A percentile compares a stretch with the other conserved stretches of the same genome.
Conservation (phyloP, 2,329 filamentous ascomycete species). For the Chrysoporthe cubensis region DNA sequence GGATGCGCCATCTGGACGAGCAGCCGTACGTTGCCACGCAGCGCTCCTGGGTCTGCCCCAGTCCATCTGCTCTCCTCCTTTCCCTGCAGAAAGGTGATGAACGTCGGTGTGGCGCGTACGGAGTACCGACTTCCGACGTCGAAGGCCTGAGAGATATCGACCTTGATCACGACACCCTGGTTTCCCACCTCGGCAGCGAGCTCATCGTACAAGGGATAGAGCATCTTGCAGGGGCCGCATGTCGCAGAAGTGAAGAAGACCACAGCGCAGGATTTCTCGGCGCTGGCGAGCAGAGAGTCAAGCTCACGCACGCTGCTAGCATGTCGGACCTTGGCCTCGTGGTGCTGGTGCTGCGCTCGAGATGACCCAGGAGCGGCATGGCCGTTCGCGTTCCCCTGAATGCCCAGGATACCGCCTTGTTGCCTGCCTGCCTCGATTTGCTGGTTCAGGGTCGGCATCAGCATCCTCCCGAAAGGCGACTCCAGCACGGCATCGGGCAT, state of each 20-base stretch:
- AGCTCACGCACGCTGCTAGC: constrained; percentile 64
- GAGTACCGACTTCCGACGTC: constrained; percentile 67
- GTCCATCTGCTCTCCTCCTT: constrained; percentile 79
- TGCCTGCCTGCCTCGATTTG: constrained; percentile 53
- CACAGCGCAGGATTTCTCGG: constrained; percentile 71
- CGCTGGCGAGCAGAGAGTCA: constrained; percentile 61
- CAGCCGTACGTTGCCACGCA: constrained; percentile 74
- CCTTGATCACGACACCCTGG: constrained; percentile 76
- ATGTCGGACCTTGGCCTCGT: constrained; percentile 59
- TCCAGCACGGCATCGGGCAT: constrained; percentile 84
- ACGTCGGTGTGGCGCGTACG: constrained; percentile 82
- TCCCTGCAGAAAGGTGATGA: constrained; percentile 81
- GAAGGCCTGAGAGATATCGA: constrained; percentile 73
- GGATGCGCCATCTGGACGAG: constrained; percentile 77
- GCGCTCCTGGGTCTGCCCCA: constrained; percentile 70
- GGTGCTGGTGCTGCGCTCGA: constrained; percentile 32
- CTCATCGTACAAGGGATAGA: constrained; percentile 82
- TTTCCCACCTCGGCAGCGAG: constrained; percentile 73
- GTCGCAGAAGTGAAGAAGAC: constrained; percentile 93
- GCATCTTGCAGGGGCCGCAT: constrained; percentile 80
- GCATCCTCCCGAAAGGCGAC: constrained; percentile 86
- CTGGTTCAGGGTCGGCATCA: constrained; percentile 70
- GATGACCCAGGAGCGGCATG: constrained; percentile 31
- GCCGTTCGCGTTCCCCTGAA: constrained; percentile 46
- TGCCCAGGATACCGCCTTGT: constrained; percentile 55